A percentile compares a stretch with the other conserved stretches of the same genome.
phyloP scores from a whole-genome alignment of 83 land plant genomes.

The Picea engelmannii region DNA sequence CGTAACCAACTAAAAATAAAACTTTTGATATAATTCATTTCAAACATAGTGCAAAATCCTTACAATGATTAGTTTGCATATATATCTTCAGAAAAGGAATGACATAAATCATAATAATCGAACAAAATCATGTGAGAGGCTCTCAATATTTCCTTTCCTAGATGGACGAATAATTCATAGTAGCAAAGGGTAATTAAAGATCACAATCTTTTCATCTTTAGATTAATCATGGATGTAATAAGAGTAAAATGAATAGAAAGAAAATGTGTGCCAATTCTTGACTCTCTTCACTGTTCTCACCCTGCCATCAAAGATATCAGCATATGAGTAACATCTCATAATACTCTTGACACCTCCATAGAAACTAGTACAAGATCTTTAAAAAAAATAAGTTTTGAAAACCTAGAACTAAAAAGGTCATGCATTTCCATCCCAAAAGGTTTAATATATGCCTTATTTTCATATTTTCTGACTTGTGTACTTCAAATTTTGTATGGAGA shows the following conservation, averaged over 20 bases:
- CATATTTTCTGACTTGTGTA: neutral
- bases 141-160: no score
- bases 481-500: neutral
- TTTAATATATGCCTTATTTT: neutral
- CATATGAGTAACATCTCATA: neutral
- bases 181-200: no score
- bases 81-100: no score
- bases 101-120: no score
- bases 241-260: conserved; percentile 17
- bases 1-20: no score
- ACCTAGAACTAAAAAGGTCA: neutral
- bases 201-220: no score
- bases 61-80: no score
- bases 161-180: no score
- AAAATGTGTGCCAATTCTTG: conserved; percentile 6
- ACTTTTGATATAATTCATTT: no score
- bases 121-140: no score
- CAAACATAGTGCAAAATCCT: no score
- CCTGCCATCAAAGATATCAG: conserved; percentile 14
- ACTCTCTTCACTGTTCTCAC: conserved; percentile 18
- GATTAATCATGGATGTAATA: neutral
- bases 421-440: neutral
- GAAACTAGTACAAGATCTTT: neutral
- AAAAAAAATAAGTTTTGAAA: neutral
- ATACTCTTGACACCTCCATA: no score